Conservation (phyloP, 805 yeast genomes). For the Torulaspora gathmanii region DNA sequence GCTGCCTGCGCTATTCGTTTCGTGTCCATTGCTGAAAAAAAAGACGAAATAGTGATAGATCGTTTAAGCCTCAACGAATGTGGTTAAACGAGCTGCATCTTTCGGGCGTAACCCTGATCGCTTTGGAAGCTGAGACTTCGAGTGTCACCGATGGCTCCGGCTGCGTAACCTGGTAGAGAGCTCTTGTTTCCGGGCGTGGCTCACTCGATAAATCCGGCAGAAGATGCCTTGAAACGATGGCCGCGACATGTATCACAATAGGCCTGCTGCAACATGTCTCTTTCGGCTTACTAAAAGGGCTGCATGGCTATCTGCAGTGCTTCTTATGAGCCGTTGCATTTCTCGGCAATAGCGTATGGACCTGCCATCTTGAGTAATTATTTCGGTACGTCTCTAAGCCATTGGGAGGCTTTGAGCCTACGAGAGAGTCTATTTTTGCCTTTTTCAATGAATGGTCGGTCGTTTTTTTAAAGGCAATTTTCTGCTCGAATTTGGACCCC, state of each 20-base stretch:
- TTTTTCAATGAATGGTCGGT: background rate
- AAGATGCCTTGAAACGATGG: background rate
- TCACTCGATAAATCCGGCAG: background rate
- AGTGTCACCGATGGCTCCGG: slow-evolving; percentile 1
- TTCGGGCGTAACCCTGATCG: background rate
- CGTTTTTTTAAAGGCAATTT: background rate
- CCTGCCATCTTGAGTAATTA: no score
- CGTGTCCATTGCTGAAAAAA: slow-evolving; percentile 3
- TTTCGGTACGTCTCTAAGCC: no score
- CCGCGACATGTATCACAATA: background rate
- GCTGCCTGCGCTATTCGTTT: slow-evolving; percentile 6
- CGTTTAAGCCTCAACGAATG: slow-evolving; percentile 1
- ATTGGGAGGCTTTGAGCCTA: no score
- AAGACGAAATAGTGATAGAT: slow-evolving; percentile 4
- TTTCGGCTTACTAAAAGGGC: no score
- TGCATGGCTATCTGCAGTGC: background rate
- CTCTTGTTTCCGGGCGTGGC: background rate
- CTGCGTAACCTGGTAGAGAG: no score
- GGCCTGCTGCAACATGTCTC: no score
- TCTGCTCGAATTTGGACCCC: background rate
- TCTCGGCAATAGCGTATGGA: background rate
- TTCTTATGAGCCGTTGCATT: background rate
- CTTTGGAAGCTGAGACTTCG: background rate
- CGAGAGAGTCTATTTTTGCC: background rate
- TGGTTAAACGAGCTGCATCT: background rate